phyloP scores from a whole-genome alignment of 2,329 filamentous ascomycete genomes.

The Cryphonectria radicalis region DNA sequence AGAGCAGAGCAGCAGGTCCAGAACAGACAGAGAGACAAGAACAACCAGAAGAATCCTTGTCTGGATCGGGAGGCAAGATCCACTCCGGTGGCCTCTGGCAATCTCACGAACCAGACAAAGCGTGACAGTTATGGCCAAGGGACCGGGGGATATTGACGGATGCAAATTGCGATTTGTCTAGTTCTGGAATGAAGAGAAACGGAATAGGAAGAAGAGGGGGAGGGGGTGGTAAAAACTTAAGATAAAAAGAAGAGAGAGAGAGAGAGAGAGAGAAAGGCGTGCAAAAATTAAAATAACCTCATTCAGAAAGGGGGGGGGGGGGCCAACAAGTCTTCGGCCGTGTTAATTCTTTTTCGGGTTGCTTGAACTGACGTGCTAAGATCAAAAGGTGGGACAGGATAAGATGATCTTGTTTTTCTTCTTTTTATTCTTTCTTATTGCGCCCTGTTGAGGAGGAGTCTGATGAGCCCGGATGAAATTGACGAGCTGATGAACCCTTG shows the following conservation, averaged over 20 bases:
- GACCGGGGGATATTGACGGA: constrained; percentile 11
- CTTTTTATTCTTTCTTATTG: too few relatives aligned
- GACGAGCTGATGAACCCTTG: neutral
- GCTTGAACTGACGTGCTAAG: neutral
- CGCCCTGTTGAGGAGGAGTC: neutral
- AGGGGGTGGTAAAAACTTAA: neutral
- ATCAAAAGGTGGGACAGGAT: neutral
- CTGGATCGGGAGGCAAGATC: constrained; percentile 18
- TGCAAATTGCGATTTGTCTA: constrained; percentile 23
- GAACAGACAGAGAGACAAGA: neutral
- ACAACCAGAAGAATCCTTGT: constrained; percentile 12
- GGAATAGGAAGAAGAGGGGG: neutral
- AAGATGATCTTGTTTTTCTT: neutral
- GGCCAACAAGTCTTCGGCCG: neutral
- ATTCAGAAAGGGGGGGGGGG: neutral
- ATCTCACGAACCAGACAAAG: constrained; percentile 22
- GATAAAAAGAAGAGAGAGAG: too few relatives aligned
- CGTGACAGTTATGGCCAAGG: constrained; percentile 24
- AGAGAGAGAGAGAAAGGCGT: too few relatives aligned
- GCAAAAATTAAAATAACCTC: neutral
- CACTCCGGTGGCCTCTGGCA: constrained; percentile 24
- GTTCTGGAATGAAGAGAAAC: constrained; percentile 7
- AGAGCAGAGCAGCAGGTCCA: neutral
- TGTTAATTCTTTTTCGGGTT: neutral
- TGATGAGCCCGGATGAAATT: neutral